These are phyloP conservation scores for Parasitella parasitica DNA, from an alignment of 371 early-diverging fungal species.

Conservation along the genomic window DNA sequence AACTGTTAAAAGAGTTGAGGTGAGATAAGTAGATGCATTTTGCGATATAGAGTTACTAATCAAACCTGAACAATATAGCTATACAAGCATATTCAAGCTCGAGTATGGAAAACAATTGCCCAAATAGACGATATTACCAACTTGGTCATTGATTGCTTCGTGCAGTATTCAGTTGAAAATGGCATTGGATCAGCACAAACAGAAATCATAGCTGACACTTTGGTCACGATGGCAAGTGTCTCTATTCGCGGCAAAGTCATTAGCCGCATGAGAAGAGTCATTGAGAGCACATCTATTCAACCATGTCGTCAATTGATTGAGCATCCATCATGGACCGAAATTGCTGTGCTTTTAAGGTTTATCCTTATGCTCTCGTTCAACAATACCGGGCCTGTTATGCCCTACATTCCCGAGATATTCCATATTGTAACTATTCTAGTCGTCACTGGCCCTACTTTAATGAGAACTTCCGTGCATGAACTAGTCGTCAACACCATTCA, in stretches of 20 bases:
- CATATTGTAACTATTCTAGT: conserved; percentile 82
- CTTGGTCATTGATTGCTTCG: conserved; percentile 76
- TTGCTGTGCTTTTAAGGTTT: conserved; percentile 84
- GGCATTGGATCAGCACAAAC: conserved; percentile 79
- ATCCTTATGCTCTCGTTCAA: conserved; percentile 88
- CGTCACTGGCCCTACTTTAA: conserved; percentile 81
- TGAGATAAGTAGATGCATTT: conserved; percentile 8
- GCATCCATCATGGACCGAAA: conserved; percentile 85
- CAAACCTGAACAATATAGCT: conserved; percentile 34
- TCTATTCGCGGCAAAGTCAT: conserved; percentile 84
- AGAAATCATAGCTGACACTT: conserved; percentile 83
- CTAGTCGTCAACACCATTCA: conserved; percentile 90
- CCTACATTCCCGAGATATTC: conserved; percentile 84
- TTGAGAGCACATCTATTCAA: conserved; percentile 70
- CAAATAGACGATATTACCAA: conserved; percentile 77
- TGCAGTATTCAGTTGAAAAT: conserved; percentile 76
- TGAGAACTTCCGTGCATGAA: conserved; percentile 88
- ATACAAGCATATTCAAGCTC: conserved; percentile 79
- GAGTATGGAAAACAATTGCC: conserved; percentile 82
- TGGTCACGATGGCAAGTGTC: conserved; percentile 78
- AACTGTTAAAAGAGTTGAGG: conserved; percentile 78
- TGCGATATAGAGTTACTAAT: background rate
- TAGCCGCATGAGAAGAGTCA: conserved; percentile 74
- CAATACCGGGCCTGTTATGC: conserved; percentile 61
- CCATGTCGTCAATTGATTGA: conserved; percentile 72